Conservation (phyloP, 108 stramenopile genomes). For the Bacterosira constricta region DNA sequence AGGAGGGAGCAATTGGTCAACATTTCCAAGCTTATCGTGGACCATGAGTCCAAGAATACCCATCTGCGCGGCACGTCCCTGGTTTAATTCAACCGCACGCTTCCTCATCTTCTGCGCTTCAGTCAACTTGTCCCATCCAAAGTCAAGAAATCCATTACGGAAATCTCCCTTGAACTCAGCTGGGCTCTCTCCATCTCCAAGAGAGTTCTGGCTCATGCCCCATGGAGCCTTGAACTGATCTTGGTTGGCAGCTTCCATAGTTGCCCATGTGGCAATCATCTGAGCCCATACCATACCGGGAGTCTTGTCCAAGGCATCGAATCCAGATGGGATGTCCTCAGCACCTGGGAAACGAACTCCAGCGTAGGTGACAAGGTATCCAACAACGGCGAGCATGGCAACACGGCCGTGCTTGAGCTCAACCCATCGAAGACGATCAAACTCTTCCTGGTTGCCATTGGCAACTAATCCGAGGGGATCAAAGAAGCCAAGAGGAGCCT, state of each 20-base stretch:
- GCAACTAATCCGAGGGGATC: constrained; percentile 66
- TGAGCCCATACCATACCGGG: constrained; percentile 58
- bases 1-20: constrained; percentile 23
- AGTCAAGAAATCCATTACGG: constrained; percentile 80
- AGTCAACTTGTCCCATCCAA: constrained; percentile 72
- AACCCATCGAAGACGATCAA: constrained; percentile 64
- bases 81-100: constrained; percentile 91
- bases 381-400: constrained; percentile 66
- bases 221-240: constrained; percentile 29
- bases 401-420: constrained; percentile 65
- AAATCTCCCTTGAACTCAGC: constrained; percentile 81
- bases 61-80: too few relatives aligned
- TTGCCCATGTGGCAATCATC: constrained; percentile 66
- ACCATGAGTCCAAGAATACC: constrained; percentile 91
- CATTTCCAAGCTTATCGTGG: constrained; percentile 75
- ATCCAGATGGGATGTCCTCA: constrained; percentile 70
- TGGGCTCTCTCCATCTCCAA: not conserved
- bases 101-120: constrained; percentile 71
- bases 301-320: constrained; percentile 59
- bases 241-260: constrained; percentile 46
- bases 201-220: constrained; percentile 21
- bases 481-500: constrained; percentile 60
- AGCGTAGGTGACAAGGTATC: constrained; percentile 76
- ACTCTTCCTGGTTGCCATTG: constrained; percentile 63
- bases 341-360: constrained; percentile 82